Percentiles rank a stretch among this genome's conserved stretches.
Conservation (phyloP, 2,329 filamentous ascomycete species). For the Xylariaceae sp. region DNA sequence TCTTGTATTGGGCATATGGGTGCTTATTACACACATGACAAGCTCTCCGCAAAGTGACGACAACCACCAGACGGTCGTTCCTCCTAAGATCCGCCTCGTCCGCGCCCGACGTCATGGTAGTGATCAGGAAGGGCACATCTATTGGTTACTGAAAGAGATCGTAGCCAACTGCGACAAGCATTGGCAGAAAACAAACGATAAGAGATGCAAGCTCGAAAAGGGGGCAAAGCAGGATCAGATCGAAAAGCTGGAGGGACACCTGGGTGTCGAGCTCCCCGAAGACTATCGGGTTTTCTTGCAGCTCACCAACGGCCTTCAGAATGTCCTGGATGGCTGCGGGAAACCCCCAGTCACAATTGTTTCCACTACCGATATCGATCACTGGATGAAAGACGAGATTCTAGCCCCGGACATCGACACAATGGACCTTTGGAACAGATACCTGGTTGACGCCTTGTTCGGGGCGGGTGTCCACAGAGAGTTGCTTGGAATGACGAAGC, state of each 20-base stretch:
- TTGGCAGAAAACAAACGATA: not conserved
- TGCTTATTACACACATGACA: not conserved
- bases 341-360: not conserved
- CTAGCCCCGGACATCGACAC: not conserved
- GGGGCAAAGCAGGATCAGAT: not conserved
- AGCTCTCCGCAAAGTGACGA: not conserved
- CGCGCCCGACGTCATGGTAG: not conserved
- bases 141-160: not conserved
- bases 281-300: constrained; percentile 2
- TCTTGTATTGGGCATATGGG: not conserved
- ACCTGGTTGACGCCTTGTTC: constrained; percentile 2
- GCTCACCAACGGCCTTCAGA: constrained; percentile 2
- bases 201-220: not conserved
- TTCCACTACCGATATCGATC: not conserved
- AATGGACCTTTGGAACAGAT: not conserved
- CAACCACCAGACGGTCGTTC: not conserved
- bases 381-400: not conserved
- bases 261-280: not conserved
- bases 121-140: not conserved
- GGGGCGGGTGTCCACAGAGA: not conserved
- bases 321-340: not conserved
- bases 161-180: not conserved
- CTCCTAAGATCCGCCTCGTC: not conserved
- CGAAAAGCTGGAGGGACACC: not conserved
- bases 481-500: not conserved